Base-by-base conservation (phyloP, 2,329 filamentous ascomycete species). In the Pseudocercospora ulei region DNA sequence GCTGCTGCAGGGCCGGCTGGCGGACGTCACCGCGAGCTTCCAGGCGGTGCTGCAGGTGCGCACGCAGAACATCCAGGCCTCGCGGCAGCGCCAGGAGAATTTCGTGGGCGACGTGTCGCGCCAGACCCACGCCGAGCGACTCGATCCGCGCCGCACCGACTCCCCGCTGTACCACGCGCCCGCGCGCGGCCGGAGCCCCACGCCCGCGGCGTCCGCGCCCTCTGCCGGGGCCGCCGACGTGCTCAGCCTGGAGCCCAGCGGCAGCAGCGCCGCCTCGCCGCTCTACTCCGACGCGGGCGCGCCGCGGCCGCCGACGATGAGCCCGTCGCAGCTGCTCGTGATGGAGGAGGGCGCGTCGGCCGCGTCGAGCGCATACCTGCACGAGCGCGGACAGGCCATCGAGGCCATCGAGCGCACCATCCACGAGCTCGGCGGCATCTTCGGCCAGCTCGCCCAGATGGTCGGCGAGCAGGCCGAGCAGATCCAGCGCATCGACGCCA, bases 41-140 rank as follows among this genome's bases (percentile, higher is more conserved):
- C 96, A 96, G 64, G 88, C 96, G 54, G 88, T 96, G 4, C 71
- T 98, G 6, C 90, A 98, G 62, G 83, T 93, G 26, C 78, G 90
- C 42, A 96, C 90, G 37, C 94, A 94, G 69, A 98, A 96, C 62
- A 94, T 98, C 48, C 90, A 95, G 63, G 90, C 88, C 2, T 92
- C 84, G 41, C 73, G 86, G 43, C 86, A 84, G 29, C 71, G 90
- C 50, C 96, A 90, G 13, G 90, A 96, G 64, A 94, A 96, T 58
- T 98, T 98, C 56, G 85, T 98, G 38, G 92, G 83, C 2, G 81
- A 82, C 2, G 86, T 95, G 8, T 84, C 82, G 2, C 78, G 72
- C 81, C 2, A 46, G 12, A 35, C 39, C 3, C 38, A 34, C 3
- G 37, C 41, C n/a, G 39, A 40, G 14, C 20, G 36, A 22, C 25